Conservation (phyloP, 805 yeast species). For the Starmerella vaccinii region DNA sequence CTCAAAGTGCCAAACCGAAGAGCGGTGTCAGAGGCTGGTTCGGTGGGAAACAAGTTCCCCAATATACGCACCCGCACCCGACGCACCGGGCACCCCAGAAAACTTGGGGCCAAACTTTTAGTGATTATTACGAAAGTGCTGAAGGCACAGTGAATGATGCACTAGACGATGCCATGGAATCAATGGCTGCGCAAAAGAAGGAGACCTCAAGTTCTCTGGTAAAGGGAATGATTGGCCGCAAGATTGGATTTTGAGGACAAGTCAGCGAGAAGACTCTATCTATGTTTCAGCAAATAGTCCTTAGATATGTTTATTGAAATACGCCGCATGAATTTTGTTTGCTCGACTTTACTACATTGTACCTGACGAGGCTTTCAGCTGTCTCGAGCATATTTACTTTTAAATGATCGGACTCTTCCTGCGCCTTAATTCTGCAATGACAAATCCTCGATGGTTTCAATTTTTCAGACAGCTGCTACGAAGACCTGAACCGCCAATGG, state of each 20-base stretch:
- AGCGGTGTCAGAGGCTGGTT: conserved; percentile 9
- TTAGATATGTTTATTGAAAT: too few relatives aligned
- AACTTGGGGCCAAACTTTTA: conserved; percentile 27
- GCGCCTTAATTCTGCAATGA: neutral
- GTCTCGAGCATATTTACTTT: too few relatives aligned
- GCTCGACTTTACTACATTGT: too few relatives aligned
- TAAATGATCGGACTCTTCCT: too few relatives aligned
- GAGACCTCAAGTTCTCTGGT: conserved; percentile 21
- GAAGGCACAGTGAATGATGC: conserved; percentile 42
- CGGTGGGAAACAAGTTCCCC: conserved; percentile 10
- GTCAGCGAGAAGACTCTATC: neutral
- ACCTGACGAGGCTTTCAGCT: too few relatives aligned
- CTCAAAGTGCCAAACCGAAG: conserved; percentile 6
- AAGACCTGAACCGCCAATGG: neutral
- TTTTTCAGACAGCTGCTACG: conserved; percentile 9
- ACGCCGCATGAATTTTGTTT: too few relatives aligned
- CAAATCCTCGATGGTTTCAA: conserved; percentile 4
- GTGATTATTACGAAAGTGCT: conserved; percentile 24
- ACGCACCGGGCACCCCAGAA: conserved; percentile 15
- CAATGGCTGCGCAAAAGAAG: conserved; percentile 16
- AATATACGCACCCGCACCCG: conserved; percentile 13
- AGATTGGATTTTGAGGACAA: conserved; percentile 24
- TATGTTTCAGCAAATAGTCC: neutral
- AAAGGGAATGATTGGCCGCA: conserved; percentile 22
- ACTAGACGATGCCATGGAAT: conserved; percentile 37